Evolutionary conservation across 2,329 filamentous ascomycete genomes (phyloP).

Genomic region (Talaromyces amestolkiae): DNA sequence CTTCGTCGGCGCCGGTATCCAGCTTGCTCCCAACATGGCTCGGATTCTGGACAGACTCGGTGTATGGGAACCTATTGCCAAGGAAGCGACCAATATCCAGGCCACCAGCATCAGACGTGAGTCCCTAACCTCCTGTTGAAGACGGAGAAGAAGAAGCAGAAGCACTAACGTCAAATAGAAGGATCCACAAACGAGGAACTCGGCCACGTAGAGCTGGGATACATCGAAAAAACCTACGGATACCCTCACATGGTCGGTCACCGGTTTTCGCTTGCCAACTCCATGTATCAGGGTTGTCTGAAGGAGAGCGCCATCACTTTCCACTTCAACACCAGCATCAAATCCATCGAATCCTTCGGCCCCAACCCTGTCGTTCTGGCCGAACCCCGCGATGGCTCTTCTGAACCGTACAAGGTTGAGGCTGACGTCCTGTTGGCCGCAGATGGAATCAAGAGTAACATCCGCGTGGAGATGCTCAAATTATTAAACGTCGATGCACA

Average conservation of each 20-base stretch:
- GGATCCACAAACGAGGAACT: constrained; percentile 68
- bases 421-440: constrained; percentile 54
- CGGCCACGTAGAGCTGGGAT: constrained; percentile 65
- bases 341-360: constrained; percentile 58
- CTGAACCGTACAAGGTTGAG: constrained; percentile 50
- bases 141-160: not conserved
- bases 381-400: constrained; percentile 52
- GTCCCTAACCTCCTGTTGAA: constrained; percentile 18
- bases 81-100: constrained; percentile 67
- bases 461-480: constrained; percentile 44
- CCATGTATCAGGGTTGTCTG: constrained; percentile 69
- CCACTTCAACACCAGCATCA: constrained; percentile 61
- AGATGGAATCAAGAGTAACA: constrained; percentile 55
- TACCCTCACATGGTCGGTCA: constrained; percentile 81
- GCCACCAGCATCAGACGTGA: constrained; percentile 70
- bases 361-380: constrained; percentile 61
- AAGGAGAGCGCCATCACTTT: constrained; percentile 64
- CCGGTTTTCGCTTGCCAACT: constrained; percentile 66
- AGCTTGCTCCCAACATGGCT: constrained; percentile 78
- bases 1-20: constrained; percentile 82
- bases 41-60: constrained; percentile 70
- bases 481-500: constrained; percentile 38
- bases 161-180: constrained; percentile 43
- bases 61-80: constrained; percentile 68
- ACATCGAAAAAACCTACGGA: constrained; percentile 66